phyloP scores from a whole-genome alignment of 2,329 filamentous ascomycete genomes.

The Aspergillus latus region DNA sequence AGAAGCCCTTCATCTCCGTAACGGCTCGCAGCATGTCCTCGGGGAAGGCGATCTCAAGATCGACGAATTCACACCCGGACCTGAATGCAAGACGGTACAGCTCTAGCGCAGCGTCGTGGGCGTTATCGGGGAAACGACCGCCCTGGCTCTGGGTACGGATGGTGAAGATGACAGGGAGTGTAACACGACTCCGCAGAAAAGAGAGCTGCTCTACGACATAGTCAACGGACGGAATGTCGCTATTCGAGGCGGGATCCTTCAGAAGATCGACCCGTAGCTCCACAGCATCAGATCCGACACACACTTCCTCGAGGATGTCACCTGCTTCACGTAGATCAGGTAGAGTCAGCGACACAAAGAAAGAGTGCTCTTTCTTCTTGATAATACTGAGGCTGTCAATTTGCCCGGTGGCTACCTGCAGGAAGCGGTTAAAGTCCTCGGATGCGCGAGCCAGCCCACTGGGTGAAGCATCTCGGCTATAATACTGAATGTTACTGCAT shows the following conservation, averaged over 20 bases:
- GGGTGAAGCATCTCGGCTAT: slow-evolving; percentile 67
- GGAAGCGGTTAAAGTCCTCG: slow-evolving; percentile 71
- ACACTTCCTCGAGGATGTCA: slow-evolving; percentile 67
- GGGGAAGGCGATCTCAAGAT: slow-evolving; percentile 85
- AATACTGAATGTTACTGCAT: slow-evolving; percentile 93
- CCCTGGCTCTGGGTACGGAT: slow-evolving; percentile 83
- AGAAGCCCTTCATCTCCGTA: slow-evolving; percentile 66
- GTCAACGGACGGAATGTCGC: slow-evolving; percentile 64
- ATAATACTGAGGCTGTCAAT: slow-evolving; percentile 56
- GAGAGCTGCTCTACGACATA: slow-evolving; percentile 81
- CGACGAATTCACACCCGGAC: slow-evolving; percentile 87
- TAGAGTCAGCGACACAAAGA: slow-evolving; percentile 89
- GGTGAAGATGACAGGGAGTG: slow-evolving; percentile 87
- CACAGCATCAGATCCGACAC: slow-evolving; percentile 86
- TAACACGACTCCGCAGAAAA: slow-evolving; percentile 68
- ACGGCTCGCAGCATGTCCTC: slow-evolving; percentile 71
- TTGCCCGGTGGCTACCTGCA: slow-evolving; percentile 67
- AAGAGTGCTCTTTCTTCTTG: slow-evolving; percentile 69
- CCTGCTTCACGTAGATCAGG: slow-evolving; percentile 67
- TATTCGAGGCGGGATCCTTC: slow-evolving; percentile 63
- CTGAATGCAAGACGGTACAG: slow-evolving; percentile 78
- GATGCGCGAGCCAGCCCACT: slow-evolving; percentile 55
- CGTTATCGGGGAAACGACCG: slow-evolving; percentile 79
- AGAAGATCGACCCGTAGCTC: slow-evolving; percentile 92
- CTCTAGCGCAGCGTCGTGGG: slow-evolving; percentile 66